Evolutionary conservation across 2,329 filamentous ascomycete species (phyloP).

Genomic region (Diaporthe sp.): DNA sequence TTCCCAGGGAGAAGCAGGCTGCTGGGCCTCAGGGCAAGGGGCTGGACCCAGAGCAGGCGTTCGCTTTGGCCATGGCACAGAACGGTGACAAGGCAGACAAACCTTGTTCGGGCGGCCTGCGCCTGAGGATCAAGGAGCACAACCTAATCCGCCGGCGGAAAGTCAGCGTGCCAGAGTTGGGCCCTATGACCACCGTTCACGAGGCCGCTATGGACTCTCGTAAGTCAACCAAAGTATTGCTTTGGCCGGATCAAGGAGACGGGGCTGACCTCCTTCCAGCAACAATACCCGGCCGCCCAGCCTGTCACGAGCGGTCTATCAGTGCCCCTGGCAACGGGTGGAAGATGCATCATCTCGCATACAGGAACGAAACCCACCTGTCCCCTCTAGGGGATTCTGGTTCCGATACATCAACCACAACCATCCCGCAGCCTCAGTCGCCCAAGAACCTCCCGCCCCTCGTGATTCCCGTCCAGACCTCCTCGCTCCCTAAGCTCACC

Average conservation of each 20-base stretch:
- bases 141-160: constrained; percentile 71
- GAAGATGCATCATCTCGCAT: constrained; percentile 58
- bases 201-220: constrained; percentile 78
- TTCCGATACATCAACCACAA: constrained; percentile 41
- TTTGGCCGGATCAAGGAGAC: constrained; percentile 25
- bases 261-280: constrained; percentile 57
- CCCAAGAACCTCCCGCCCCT: constrained; percentile 68
- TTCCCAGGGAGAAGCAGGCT: constrained; percentile 66
- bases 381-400: constrained; percentile 8
- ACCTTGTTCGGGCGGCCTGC: constrained; percentile 54
- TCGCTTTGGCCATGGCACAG: constrained; percentile 57
- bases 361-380: constrained; percentile 27
- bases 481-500: constrained; percentile 48
- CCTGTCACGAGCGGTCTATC: constrained; percentile 73
- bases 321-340: constrained; percentile 69
- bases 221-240: constrained; percentile 56
- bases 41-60: constrained; percentile 64
- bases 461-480: constrained; percentile 62
- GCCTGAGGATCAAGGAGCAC: constrained; percentile 69
- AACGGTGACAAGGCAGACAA: constrained; percentile 56
- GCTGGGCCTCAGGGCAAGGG: constrained; percentile 56
- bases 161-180: constrained; percentile 73
- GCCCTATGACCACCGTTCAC: constrained; percentile 77
- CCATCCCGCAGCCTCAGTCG: constrained; percentile 57
- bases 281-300: constrained; percentile 75